Evolutionary conservation across 2,329 filamentous ascomycete species (phyloP).

Genomic region (Colletotrichum godetiae): DNA sequence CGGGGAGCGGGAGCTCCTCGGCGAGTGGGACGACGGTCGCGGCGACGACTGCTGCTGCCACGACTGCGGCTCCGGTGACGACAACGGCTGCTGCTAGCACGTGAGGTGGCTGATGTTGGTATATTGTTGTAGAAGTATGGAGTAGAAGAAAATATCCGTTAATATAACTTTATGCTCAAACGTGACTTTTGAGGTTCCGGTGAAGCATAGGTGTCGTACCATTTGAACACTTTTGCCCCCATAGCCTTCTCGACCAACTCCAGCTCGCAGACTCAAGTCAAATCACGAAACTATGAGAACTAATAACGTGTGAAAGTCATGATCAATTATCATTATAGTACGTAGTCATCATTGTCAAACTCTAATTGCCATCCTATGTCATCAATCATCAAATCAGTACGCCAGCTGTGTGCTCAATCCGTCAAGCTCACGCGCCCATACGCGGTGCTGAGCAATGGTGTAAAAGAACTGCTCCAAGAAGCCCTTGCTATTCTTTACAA

Average conservation of each 20-base stretch:
- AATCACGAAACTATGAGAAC: background rate
- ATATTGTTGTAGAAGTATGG: background rate
- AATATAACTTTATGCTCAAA: background rate
- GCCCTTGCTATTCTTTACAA: conserved; percentile 74
- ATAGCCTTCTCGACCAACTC: background rate
- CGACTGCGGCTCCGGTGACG: conserved; percentile 7
- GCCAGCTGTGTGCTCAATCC: conserved; percentile 75
- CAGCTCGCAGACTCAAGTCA: background rate
- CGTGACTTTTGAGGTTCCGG: background rate
- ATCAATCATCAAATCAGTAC: conserved; percentile 61
- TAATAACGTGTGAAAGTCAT: background rate
- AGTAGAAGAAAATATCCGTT: background rate
- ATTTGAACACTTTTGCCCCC: background rate
- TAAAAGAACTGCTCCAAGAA: conserved; percentile 80
- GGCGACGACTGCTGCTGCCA: conserved; percentile 14
- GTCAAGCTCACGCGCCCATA: conserved; percentile 79
- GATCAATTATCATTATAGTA: background rate
- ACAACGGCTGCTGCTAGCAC: conserved; percentile 18
- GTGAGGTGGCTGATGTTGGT: background rate
- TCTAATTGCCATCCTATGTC: background rate
- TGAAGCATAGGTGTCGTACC: background rate
- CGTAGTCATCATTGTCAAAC: background rate
- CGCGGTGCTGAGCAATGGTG: conserved; percentile 77
- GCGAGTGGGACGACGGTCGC: conserved; percentile 19
- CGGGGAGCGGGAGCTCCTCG: conserved; percentile 20